Evolutionary conservation across 345 rosid species (phyloP).

Genomic region (Dipteronia dyeriana): DNA sequence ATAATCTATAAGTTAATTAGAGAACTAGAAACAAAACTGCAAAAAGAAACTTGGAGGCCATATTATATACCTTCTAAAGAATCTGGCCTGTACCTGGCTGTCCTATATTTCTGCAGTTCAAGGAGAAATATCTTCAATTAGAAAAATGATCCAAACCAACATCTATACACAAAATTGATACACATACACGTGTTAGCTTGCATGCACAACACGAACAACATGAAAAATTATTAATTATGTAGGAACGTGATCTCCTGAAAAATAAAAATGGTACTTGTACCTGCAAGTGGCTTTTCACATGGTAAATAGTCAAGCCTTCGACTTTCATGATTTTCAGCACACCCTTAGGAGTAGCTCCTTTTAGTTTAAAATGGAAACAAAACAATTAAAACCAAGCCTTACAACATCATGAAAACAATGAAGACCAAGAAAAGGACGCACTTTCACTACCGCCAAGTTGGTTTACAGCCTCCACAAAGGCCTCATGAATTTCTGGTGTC

Average conservation of each 20-base stretch:
- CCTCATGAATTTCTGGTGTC: conserved; percentile 92
- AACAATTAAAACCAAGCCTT: conserved; percentile 30
- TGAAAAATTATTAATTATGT: neutral
- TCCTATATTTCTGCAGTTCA: conserved; percentile 83
- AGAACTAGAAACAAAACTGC: neutral
- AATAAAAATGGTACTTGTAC: conserved; percentile 32
- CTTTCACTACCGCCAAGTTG: conserved; percentile 87
- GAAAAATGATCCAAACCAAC: conserved; percentile 16
- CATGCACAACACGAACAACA: neutral
- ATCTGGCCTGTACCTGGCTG: conserved; percentile 76
- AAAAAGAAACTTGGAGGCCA: conserved; percentile 15
- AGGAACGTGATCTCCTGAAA: neutral
- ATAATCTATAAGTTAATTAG: neutral
- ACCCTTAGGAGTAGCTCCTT: conserved; percentile 95
- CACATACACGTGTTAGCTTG: neutral
- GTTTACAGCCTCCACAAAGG: conserved; percentile 87
- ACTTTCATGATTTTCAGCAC: conserved; percentile 90
- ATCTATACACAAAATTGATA: neutral
- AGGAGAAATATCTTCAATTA: conserved; percentile 25
- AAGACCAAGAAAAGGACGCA: conserved; percentile 29
- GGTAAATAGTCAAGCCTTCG: conserved; percentile 83
- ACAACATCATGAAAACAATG: neutral
- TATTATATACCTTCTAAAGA: conserved; percentile 63
- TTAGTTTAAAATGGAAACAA: conserved; percentile 18
- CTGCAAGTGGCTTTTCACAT: conserved; percentile 95